Evolutionary conservation across 805 yeast species (phyloP).

Genomic region (Groenewaldozyma tartarivorans): DNA sequence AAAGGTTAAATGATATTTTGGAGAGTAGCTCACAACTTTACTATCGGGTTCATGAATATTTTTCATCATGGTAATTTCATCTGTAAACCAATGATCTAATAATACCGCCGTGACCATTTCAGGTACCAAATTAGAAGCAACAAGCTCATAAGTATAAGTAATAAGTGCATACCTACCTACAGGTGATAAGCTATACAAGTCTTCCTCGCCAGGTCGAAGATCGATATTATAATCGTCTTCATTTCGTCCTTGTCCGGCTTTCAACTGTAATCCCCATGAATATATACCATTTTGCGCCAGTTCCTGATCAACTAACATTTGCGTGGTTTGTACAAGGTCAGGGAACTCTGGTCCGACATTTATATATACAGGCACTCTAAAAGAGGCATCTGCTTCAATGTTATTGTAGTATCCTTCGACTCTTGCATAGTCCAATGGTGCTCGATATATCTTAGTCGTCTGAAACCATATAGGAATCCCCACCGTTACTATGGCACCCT

Average conservation of each 20-base stretch:
- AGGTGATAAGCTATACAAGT: slow-evolving; percentile 37
- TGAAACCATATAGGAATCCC: slow-evolving; percentile 52
- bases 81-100: slow-evolving; percentile 35
- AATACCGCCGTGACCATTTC: slow-evolving; percentile 47
- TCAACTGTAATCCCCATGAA: slow-evolving; percentile 24
- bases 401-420: slow-evolving; percentile 29
- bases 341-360: slow-evolving; percentile 47
- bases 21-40: slow-evolving; percentile 46
- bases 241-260: slow-evolving; percentile 18
- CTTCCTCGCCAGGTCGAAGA: slow-evolving; percentile 29
- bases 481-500: slow-evolving; percentile 24
- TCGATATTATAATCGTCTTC: slow-evolving; percentile 32
- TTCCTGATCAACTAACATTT: slow-evolving; percentile 37
- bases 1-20: slow-evolving; percentile 66
- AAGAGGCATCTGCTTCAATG: slow-evolving; percentile 19
- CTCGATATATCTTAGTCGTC: slow-evolving; percentile 57
- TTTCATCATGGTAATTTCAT: slow-evolving; percentile 30
- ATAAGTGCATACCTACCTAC: slow-evolving; percentile 32
- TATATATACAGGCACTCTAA: slow-evolving; percentile 24
- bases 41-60: slow-evolving; percentile 15
- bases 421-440: slow-evolving; percentile 43
- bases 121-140: slow-evolving; percentile 54
- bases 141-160: slow-evolving; percentile 34
- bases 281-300: slow-evolving; percentile 20
- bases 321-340: slow-evolving; percentile 52